Evolutionary conservation across 495 filamentous ascomycete genomes (phyloP).

Genomic region (Penicillium verhagenii): DNA sequence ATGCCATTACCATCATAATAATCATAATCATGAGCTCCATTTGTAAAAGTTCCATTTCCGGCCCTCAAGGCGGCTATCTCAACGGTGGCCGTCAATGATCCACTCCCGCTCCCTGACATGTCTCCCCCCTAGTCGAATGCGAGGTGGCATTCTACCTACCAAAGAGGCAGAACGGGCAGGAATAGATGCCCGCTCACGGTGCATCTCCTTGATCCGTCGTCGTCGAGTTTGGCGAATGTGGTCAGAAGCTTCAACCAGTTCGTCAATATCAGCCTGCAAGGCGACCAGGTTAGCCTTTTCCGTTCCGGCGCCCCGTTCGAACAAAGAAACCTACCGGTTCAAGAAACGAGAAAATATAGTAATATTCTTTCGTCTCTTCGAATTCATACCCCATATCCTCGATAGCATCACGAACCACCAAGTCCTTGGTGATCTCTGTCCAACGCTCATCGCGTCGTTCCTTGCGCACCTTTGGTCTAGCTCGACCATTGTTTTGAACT

Average conservation of each 20-base stretch:
- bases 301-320: not conserved
- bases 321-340: slow-evolving; percentile 57
- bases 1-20: not conserved
- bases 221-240: slow-evolving; percentile 75
- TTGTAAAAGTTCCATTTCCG: not conserved
- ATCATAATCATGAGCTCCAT: not conserved
- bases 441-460: slow-evolving; percentile 67
- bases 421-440: slow-evolving; percentile 96
- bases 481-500: slow-evolving; percentile 29
- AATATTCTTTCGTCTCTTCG: slow-evolving; percentile 87
- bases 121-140: slow-evolving; percentile 14
- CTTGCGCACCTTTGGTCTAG: slow-evolving; percentile 43
- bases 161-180: slow-evolving; percentile 15
- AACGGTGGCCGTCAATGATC: slow-evolving; percentile 8
- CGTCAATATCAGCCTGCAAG: slow-evolving; percentile 78
- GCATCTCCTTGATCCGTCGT: slow-evolving; percentile 75
- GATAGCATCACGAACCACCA: slow-evolving; percentile 86
- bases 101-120: slow-evolving; percentile 25
- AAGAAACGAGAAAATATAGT: slow-evolving; percentile 90
- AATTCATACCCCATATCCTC: slow-evolving; percentile 81
- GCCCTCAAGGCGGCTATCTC: too few relatives aligned
- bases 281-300: not conserved
- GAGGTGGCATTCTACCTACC: slow-evolving; percentile 16
- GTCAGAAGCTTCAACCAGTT: slow-evolving; percentile 75
- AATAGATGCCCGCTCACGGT: slow-evolving; percentile 66